phyloP scores from a whole-genome alignment of 129 eudicot genomes.

The Kitagawia praeruptora region DNA sequence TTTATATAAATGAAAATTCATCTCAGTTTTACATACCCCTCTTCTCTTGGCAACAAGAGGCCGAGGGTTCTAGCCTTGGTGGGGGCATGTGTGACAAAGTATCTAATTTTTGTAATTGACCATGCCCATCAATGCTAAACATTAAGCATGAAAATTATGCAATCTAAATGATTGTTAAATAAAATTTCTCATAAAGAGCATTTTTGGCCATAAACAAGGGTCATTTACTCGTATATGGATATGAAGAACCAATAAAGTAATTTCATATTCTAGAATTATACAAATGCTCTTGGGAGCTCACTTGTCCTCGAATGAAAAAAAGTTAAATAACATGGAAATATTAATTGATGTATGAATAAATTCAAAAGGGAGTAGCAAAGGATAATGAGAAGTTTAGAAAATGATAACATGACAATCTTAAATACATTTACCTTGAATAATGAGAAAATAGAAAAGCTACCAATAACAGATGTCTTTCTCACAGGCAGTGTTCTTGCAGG shows the following conservation, averaged over 20 bases:
- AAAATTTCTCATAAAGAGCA: background rate
- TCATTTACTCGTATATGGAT: background rate
- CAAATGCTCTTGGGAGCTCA: background rate
- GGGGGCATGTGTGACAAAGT: background rate
- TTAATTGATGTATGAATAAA: background rate
- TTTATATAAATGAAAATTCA: background rate
- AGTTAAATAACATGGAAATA: background rate
- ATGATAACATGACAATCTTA: background rate
- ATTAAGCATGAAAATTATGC: background rate
- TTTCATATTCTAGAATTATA: background rate
- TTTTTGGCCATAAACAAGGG: background rate
- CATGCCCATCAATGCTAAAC: background rate
- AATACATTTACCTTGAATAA: slow-evolving; percentile 46
- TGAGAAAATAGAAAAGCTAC: slow-evolving; percentile 39
- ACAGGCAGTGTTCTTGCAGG: slow-evolving; percentile 31
- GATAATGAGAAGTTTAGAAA: background rate
- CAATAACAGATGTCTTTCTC: slow-evolving; percentile 35
- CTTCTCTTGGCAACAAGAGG: background rate
- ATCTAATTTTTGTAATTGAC: background rate
- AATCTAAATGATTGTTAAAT: background rate
- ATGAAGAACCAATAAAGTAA: background rate
- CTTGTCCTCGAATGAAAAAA: background rate
- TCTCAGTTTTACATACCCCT: background rate
- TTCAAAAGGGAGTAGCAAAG: background rate
- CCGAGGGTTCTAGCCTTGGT: background rate